phyloP scores from a whole-genome alignment of 129 eudicot species.

The Tagetes patula region DNA sequence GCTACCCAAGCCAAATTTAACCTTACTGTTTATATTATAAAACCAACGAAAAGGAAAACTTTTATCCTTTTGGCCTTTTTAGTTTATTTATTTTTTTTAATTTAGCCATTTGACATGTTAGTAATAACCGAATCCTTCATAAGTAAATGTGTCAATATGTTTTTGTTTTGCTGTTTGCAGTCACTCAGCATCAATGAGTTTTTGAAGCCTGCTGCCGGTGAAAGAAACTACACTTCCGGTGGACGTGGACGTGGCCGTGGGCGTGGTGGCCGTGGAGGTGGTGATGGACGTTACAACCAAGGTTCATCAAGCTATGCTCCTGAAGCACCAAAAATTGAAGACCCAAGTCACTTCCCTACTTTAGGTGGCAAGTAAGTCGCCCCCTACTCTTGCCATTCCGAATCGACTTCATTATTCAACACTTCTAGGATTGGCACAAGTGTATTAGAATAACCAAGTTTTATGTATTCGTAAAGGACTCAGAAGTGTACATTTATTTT shows the following conservation, averaged over 20 bases:
- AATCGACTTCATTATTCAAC: slow-evolving; percentile 10
- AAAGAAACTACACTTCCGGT: slow-evolving; percentile 50
- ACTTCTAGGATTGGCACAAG: slow-evolving; percentile 24
- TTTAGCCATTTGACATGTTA: not conserved
- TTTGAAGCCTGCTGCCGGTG: slow-evolving; percentile 90
- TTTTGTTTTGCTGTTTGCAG: slow-evolving; percentile 36
- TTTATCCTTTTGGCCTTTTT: not conserved
- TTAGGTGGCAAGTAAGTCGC: slow-evolving; percentile 65
- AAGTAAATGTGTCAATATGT: not conserved
- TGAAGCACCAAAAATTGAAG: slow-evolving; percentile 79
- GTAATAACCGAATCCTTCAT: not conserved
- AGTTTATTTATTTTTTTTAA: not conserved
- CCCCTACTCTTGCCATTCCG: slow-evolving; percentile 12
- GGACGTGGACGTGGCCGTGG: slow-evolving; percentile 69
- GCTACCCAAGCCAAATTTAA: too few relatives aligned
- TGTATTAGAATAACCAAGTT: slow-evolving; percentile 37
- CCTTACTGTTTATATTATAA: too few relatives aligned
- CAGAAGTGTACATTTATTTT: slow-evolving; percentile 33
- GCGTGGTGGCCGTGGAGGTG: slow-evolving; percentile 32
- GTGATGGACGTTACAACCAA: slow-evolving; percentile 41
- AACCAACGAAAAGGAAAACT: too few relatives aligned
- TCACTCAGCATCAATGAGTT: slow-evolving; percentile 92
- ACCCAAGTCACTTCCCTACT: slow-evolving; percentile 74
- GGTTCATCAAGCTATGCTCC: slow-evolving; percentile 34
- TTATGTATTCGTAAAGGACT: slow-evolving; percentile 34